Percentiles rank a stretch among this genome's conserved stretches.
These are phyloP conservation scores for Lasiodiplodia gonubiensis DNA, from an alignment of 2,329 filamentous ascomycete genomes.

Conservation along the genomic window DNA sequence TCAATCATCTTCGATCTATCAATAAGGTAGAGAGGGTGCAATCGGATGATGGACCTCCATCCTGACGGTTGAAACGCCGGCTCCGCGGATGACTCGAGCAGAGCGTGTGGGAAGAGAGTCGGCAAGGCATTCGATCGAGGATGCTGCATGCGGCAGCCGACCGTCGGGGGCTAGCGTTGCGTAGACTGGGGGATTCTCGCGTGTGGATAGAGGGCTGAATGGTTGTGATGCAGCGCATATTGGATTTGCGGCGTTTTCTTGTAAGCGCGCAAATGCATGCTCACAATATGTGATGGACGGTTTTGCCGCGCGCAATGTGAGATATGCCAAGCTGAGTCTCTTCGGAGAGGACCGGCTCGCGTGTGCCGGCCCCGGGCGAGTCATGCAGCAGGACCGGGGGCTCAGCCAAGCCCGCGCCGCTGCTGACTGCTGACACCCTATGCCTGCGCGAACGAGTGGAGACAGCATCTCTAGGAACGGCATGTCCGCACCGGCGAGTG, in stretches of 20 bases:
- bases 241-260: not conserved
- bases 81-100: constrained; percentile 6
- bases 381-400: not conserved
- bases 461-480: constrained; percentile 8
- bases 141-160: not conserved
- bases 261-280: not conserved
- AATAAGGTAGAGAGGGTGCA: constrained; percentile 3
- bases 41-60: not conserved
- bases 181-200: not conserved
- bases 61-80: not conserved
- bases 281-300: not conserved
- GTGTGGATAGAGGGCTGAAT: not conserved
- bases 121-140: not conserved
- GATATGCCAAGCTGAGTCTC: constrained; percentile 11
- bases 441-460: constrained; percentile 17
- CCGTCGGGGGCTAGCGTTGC: too few species aligned
- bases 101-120: not conserved
- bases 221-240: not conserved
- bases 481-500: constrained; percentile 14
- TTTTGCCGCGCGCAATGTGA: not conserved
- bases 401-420: not conserved
- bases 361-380: constrained; percentile 4
- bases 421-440: constrained; percentile 10
- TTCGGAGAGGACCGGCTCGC: constrained; percentile 20
- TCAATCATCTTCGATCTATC: constrained; percentile 21